Evolutionary conservation across 306 rosid species (phyloP).

Genomic region (Acacia melanoxylon): DNA sequence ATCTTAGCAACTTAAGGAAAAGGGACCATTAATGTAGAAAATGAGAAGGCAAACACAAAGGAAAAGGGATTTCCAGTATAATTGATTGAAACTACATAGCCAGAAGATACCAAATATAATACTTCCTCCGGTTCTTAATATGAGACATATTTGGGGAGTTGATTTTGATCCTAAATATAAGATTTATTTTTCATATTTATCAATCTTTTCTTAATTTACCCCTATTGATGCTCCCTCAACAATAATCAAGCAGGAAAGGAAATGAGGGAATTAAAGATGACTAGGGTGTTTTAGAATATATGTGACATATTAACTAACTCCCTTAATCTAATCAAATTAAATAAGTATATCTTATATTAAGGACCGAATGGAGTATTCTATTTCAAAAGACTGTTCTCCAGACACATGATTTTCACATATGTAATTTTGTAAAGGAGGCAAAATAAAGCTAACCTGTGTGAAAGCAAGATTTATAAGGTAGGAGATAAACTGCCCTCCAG

Average conservation of each 20-base stretch:
- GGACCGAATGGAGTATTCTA: background rate
- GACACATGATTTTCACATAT: background rate
- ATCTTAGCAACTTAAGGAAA: background rate
- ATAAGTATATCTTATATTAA: too few species aligned
- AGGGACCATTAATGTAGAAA: background rate
- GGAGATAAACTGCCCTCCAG: slow-evolving; percentile 81
- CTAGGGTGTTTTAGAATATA: too few species aligned
- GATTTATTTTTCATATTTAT: too few species aligned
- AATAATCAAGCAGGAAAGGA: too few species aligned
- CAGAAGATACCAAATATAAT: background rate
- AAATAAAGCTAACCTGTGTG: slow-evolving; percentile 48
- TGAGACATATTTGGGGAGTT: too few species aligned
- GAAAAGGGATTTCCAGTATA: background rate
- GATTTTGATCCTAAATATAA: too few species aligned
- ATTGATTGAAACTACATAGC: background rate
- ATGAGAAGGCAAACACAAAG: background rate
- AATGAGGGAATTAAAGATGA: too few species aligned
- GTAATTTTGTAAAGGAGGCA: background rate
- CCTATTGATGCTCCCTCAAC: too few species aligned
- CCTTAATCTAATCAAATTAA: too few species aligned
- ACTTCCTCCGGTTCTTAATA: too few species aligned
- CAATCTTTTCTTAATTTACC: too few species aligned
- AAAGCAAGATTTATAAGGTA: slow-evolving; percentile 77
- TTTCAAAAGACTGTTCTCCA: background rate
- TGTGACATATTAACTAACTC: too few species aligned